Evolutionary conservation across 257 asterid genomes (phyloP).

Genomic region (Misopates orontium): DNA sequence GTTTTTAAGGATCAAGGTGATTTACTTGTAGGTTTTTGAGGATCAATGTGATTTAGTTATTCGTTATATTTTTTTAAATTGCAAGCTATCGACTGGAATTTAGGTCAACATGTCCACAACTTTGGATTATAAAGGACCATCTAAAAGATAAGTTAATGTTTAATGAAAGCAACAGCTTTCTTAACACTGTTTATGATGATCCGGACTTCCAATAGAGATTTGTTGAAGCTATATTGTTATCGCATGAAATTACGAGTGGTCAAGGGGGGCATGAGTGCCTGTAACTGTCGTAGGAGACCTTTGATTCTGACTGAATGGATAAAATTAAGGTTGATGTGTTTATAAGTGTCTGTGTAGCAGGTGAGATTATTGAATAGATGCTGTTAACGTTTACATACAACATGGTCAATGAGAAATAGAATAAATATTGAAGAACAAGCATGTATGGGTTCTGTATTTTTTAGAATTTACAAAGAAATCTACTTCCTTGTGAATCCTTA

Average conservation of each 20-base stretch:
- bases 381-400: too few relatives aligned
- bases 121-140: not conserved
- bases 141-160: not conserved
- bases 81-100: not conserved
- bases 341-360: too few relatives aligned
- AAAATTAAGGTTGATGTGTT: too few relatives aligned
- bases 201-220: conserved; percentile 9
- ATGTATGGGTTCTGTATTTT: too few relatives aligned
- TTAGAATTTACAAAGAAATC: too few relatives aligned
- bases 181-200: not conserved
- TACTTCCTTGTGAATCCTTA: too few relatives aligned
- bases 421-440: too few relatives aligned
- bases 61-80: not conserved
- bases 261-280: not conserved
- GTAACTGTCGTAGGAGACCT: not conserved
- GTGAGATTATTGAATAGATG: too few relatives aligned
- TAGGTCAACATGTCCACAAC: not conserved
- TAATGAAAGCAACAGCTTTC: not conserved
- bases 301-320: not conserved
- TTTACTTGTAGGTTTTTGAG: not conserved
- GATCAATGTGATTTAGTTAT: not conserved
- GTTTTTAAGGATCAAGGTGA: not conserved
- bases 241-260: not conserved
- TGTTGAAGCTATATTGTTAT: not conserved
- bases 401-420: too few relatives aligned